Evolutionary conservation across 352 stramenopile species (phyloP), one percentile per base, ranked within the genome.

Genomic region (Pythium aquatile): DNA sequence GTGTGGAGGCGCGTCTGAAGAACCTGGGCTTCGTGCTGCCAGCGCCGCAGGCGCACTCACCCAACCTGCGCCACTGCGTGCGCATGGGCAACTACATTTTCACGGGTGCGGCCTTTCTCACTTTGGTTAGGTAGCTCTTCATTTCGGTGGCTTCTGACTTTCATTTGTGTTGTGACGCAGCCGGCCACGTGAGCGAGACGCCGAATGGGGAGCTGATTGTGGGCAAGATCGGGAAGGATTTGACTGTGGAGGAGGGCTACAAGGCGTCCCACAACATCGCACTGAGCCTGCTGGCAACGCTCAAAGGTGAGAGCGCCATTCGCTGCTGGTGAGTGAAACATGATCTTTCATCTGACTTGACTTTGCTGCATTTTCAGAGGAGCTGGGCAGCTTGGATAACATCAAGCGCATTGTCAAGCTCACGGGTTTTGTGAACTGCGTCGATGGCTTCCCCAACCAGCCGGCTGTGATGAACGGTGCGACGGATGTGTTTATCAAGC

Each of bases 401-500:
- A 78, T 98, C 56, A 91, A 85, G 69, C 78, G 88, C 63, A 81
- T 98, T 48, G 90, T 98, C 46, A 98, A 98, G 79, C 68, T 98
- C 52, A 85, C 94, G 49, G 94, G 93, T 32, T 98, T 98, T 69
- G 93, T 98, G 11, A 95, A 97, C 73, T 98, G 88, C 65, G 73
- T 88, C 28, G 82, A 95, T 57, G 84, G 83, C 55, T 97, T 97
- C 77, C 65, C 74, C 11, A 70, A 78, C 53, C 92, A 98, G 71
- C 88, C 93, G 8, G 66, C 74, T 14, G 93, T 98, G 1, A 90
- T 98, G 66, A 98, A 98, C 78, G 94, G 94, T 44, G 88, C 83
- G 29, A 97, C 85, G 11, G 92, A 99, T 72, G 61, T 97, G 3
- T 77, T 88, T 33, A 65, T 70, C 42, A 73, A 97, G 65, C 76